A percentile compares a stretch with the other conserved stretches of the same genome.
phyloP scores from a whole-genome alignment of 805 yeast genomes.

The Pichia scutulata region DNA sequence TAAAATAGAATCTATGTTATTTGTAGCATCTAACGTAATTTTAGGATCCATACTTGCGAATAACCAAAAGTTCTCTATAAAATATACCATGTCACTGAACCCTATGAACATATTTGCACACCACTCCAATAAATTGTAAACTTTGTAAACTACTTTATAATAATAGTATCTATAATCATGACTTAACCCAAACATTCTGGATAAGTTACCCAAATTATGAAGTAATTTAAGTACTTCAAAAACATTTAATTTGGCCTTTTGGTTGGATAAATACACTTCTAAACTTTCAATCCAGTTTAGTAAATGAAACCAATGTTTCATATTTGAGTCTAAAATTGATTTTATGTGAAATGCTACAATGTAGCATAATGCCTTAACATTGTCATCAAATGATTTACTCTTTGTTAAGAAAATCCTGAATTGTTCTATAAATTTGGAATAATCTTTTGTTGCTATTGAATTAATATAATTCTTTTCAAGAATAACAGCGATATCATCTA shows the following conservation, averaged over 20 bases:
- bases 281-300: constrained; percentile 20
- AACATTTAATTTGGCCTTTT: constrained; percentile 13
- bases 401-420: constrained; percentile 7
- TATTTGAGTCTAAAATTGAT: constrained; percentile 2
- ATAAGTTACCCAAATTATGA: constrained; percentile 9
- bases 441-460: constrained; percentile 11
- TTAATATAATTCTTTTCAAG: constrained; percentile 18
- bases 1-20: not conserved
- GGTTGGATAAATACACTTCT: constrained; percentile 1
- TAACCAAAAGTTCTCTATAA: constrained; percentile 5
- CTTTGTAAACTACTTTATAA: constrained; percentile 6
- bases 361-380: constrained; percentile 5
- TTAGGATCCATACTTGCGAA: constrained; percentile 11
- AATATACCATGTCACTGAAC: constrained; percentile 14
- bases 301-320: constrained; percentile 22
- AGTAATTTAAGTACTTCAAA: constrained; percentile 16
- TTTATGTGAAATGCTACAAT: constrained; percentile 16
- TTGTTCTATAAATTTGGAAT: constrained; percentile 13
- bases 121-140: constrained; percentile 17
- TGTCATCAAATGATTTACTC: not conserved
- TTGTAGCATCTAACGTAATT: not conserved
- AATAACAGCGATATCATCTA: constrained; percentile 16
- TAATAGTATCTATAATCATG: constrained; percentile 9
- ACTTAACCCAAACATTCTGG: constrained; percentile 1
- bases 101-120: constrained; percentile 14